Conservation (phyloP, 2,329 filamentous ascomycete genomes). For the Aspergillus pseudonomiae region DNA sequence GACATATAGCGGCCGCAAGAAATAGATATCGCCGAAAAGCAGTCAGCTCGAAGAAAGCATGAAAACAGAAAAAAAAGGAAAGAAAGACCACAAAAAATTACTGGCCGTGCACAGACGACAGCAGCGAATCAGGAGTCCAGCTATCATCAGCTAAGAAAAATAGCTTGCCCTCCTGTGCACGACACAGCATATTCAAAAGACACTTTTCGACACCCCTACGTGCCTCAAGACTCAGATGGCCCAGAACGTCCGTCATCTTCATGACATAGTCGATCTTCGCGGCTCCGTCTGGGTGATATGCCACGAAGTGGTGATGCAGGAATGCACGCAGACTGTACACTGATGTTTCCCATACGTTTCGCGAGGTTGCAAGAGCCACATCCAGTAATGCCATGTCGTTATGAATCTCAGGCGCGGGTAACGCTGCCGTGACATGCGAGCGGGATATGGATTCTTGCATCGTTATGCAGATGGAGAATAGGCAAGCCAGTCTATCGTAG, state of each 20-base stretch:
- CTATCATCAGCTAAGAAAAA: conserved; percentile 19
- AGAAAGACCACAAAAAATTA: conserved; percentile 3
- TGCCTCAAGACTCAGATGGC: conserved; percentile 25
- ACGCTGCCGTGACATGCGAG: background rate
- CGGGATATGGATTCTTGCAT: conserved; percentile 23
- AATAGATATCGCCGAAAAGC: background rate
- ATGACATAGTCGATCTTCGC: conserved; percentile 19
- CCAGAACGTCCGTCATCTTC: conserved; percentile 23
- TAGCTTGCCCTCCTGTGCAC: conserved; percentile 8
- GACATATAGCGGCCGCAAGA: background rate
- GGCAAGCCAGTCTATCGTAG: conserved; percentile 16
- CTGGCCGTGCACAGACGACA: conserved; percentile 26
- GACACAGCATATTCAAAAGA: conserved; percentile 26
- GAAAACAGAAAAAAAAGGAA: too few species aligned
- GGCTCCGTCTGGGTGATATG: conserved; percentile 10
- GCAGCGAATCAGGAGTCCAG: conserved; percentile 27
- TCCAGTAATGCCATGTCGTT: conserved; percentile 14
- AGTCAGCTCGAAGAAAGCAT: too few species aligned
- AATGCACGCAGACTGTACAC: conserved; percentile 14
- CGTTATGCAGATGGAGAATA: conserved; percentile 24
- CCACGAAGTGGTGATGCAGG: conserved; percentile 15
- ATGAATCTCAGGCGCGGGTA: background rate
- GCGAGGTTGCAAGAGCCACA: conserved; percentile 9
- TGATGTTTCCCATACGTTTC: conserved; percentile 16
- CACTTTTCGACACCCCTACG: conserved; percentile 29